Evolutionary conservation across 805 yeast species (phyloP), one percentile per base, ranked within the genome.

Genomic region (Wickerhamiella brachini): DNA sequence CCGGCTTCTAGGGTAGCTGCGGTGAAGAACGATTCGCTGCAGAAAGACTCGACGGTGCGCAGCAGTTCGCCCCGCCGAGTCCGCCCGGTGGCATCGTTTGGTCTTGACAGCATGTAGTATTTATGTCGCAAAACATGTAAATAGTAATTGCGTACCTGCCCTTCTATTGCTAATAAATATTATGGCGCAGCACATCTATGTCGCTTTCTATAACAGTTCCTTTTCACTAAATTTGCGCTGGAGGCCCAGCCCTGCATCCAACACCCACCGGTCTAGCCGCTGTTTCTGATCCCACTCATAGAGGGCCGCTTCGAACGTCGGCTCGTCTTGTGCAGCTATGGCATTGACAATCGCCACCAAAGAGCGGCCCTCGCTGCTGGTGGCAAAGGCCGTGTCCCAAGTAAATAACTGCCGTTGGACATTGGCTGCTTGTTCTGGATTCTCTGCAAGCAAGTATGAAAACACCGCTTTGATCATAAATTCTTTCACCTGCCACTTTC

Each of bases 301-400:
- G 48, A 58, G 37, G 15, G 57, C 54, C 18, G 51, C 54, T 44
- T 55, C 59, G 44, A 58, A 56, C 43, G 43, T 43, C n/a, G 49
- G 23, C 42, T 54, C 51, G 45, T 56, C 53, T 41, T 48, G 44
- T 4, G 51, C 51, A 3, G 45, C 47, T 1, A 54, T 31, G 1
- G 61, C 55, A 18, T 44, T 31, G 18, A 50, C 38, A 47, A 58
- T 44, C 39, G 50, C 52, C 12, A 38, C 45, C 20, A 58, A 49
- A 20, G 48, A 48, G 21, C 44, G 29, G 49, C 41, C 51, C 52
- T 56, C 58, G 23, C 48, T 39, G 17, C 56, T 51, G 10, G 49
- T 49, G 13, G 45, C 50, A 21, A 56, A 55, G 26, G 54, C 57
- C 22, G 53, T 45, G 46, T 52, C 57, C 53, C 51, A 44, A 8